Evolutionary conservation across 73 alveolate genomes (phyloP), one percentile per base, ranked within the genome.

Genomic region (Breviolum minutum): DNA sequence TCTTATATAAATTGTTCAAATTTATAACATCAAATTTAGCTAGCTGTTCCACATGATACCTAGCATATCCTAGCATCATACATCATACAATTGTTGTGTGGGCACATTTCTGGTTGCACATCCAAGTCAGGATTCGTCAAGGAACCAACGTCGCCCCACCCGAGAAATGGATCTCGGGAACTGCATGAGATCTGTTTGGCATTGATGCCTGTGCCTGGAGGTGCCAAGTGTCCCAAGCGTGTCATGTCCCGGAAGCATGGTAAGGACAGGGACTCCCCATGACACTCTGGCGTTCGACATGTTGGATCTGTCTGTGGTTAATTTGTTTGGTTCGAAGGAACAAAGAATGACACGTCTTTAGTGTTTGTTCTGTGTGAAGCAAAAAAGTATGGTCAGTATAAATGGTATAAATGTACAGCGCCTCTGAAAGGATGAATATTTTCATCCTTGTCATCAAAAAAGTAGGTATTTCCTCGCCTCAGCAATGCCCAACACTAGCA

Each of bases 391-490:
- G 54, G 54, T 40, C 54, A 40, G 54, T 40, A 40, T 40, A 40
- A n/a, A n/a, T n/a, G n/a, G n/a, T n/a, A n/a, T n/a, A n/a, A n/a
- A 40, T 40, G 54, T 40, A 40, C 77, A 68, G 6, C 9, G 89
- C 97, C 97, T 92, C 85, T 22, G 71, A 92, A 92, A 11, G 97
- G 97, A 63, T n/a, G 63, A 30, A 92, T 92, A 64, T 92, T 92
- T 48, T 32, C 97, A 63, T 92, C 97, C 89, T 92, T 92, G 89
- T 92, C 97, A n/a, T 92, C 97, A 63, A 92, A 92, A 64, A 92
- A 92, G 68, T 92, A 74, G 24, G 90, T 92, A 80, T 92, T 92
- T 19, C 64, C 77, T 80, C 73, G 40, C 97, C 97, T 92, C 63
- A 16, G 86, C 83, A 13, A 40, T 32, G 6, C 24, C 19, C 66